Evolutionary conservation across 164 flowering plant genomes (phyloP), one percentile per base, ranked within the genome.

Genomic region (Paratinospora sagittata): DNA sequence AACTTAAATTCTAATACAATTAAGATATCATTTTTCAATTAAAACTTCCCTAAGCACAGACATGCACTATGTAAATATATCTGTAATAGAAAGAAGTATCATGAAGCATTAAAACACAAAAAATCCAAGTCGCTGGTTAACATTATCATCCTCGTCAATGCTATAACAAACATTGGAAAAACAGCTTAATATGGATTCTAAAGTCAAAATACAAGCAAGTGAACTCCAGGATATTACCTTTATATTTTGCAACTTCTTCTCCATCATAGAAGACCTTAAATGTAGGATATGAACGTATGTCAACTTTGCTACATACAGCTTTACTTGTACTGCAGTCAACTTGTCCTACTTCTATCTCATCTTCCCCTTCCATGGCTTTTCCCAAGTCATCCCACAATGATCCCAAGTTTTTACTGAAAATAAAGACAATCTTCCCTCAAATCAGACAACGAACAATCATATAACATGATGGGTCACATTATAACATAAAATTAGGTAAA

Each of bases 221-320:
- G 63, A 41, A 68, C 57, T 8, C 30, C 7, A n/a, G 27, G 67
- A 61, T 21, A 17, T 63, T 84, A 96, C 98, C 99, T 84, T 86
- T 81, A 79, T 91, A 91, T 75, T 86, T 96, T 30, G 84, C 88
- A 78, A 91, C 88, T 81, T 93, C 98, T 81, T 91, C 97, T 58
- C 98, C 98, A 58, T 95, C 86, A 45, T 93, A 96, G 61, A 96
- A 96, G 62, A 96, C 64, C 84, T 96, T 96, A 82, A 93, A 92
- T 19, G 97, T 96, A 41, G 99, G 99, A 80, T 96, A 96, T 16
- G 99, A 90, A 79, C 91, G 98, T 39, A 96, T 91, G 73, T 96
- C 93, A 67, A 85, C 98, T 82, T 96, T 90, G 24, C 82, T 47
- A 75, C 99, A 96, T 0, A 93, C 85, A n/a, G 93, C 70, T 80